Conservation (phyloP, 805 yeast genomes). For the Ogataea glucozyma region DNA sequence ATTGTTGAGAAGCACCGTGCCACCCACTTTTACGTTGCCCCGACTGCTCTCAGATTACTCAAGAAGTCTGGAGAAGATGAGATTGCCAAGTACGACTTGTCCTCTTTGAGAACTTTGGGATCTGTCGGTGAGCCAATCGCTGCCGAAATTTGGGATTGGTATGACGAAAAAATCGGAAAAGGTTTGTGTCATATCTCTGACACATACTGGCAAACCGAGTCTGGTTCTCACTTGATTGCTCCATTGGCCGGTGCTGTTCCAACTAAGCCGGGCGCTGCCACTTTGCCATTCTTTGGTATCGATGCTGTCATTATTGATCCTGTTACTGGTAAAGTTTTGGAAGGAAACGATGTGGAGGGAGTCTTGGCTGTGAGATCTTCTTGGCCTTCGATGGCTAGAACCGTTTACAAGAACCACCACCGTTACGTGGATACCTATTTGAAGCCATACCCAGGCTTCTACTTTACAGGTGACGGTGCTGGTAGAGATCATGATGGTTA, state of each 20-base stretch:
- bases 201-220: constrained; percentile 99
- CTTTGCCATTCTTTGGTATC: constrained; percentile 94
- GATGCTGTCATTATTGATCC: constrained; percentile 92
- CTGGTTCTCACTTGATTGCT: constrained; percentile 92
- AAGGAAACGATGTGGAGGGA: constrained; percentile 92
- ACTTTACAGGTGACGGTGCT: constrained; percentile 98
- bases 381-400: constrained; percentile 99
- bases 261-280: constrained; percentile 96
- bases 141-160: constrained; percentile 99
- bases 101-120: constrained; percentile 88
- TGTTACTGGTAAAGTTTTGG: constrained; percentile 79
- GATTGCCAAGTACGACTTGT: constrained; percentile 77
- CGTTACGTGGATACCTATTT: constrained; percentile 90
- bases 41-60: constrained; percentile 93
- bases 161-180: constrained; percentile 88
- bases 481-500: constrained; percentile 96
- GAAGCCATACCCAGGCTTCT: constrained; percentile 88
- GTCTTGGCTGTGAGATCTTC: constrained; percentile 85
- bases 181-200: constrained; percentile 87
- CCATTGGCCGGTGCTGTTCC: constrained; percentile 95
- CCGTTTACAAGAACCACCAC: constrained; percentile 85
- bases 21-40: constrained; percentile 97
- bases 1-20: constrained; percentile 89
- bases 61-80: constrained; percentile 79
- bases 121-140: constrained; percentile 99